Base-by-base conservation (phyloP, 1,284 basidiomycete genomes). In the Microbotryum scabiosae region DNA sequence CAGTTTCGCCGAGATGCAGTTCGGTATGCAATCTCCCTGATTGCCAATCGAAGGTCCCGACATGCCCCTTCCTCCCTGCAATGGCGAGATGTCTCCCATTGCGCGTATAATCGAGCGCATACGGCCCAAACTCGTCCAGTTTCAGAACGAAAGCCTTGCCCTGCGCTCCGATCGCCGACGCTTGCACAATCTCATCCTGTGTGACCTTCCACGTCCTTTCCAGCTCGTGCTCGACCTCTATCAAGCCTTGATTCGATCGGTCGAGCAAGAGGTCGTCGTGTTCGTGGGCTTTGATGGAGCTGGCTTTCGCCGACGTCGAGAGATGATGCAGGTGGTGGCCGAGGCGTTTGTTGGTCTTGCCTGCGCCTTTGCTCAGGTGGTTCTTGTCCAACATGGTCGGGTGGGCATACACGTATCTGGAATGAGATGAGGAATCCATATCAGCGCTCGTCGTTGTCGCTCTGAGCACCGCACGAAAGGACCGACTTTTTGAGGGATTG, bases 31-130 rank as follows among this genome's bases (percentile, higher is more conserved):
- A 77, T 48, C 84, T 85, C 0, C 91, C 90, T 0, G 87, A 84
- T 74, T 90, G 86, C 90, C 90, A 94, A 75, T 97, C 92, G 71
- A 97, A 94, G 0, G 91, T 90, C 1, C 90, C 89, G n/a, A 93
- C 82, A 76, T 97, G 91, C 0, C 94, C 93, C 59, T 81, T 82
- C 21, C 81, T 80, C 5, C 90, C 91, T 1, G 83, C 87, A 66
- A 96, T 84, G 0, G 88, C 90, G 56, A 94, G 74, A 75, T 92
- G 86, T 73, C 90, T 89, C 65, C 94, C 94, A 73, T 97, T 97
- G 63, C 87, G 79, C 5, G 90, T 90, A 76, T 96, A 97, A 62
- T 78, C 89, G 75, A 72, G 80, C 78, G 72, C 84, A 77, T 97
- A 87, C 25, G 87, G 86, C 0, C 94, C 94, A 50, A 76, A 71